Conservation (phyloP, 768 basidiomycete species). For the Hericium coralloides region DNA sequence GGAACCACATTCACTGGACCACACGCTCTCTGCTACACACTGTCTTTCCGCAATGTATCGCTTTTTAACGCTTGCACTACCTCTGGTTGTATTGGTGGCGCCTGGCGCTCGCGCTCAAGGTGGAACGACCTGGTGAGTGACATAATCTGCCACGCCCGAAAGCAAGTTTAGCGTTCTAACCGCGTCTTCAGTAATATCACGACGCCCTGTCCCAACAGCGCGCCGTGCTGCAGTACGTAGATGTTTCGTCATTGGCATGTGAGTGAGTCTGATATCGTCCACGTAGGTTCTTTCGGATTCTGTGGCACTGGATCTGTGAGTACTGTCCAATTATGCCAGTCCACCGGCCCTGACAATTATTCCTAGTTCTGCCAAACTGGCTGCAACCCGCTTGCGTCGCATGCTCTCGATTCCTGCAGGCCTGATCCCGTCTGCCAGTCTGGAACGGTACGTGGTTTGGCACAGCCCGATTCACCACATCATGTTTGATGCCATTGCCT, state of each 20-base stretch:
- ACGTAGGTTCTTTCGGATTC: constrained; percentile 43
- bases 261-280: constrained; percentile 1
- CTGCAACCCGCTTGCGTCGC: constrained; percentile 73
- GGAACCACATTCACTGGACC: neutral
- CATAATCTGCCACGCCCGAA: neutral
- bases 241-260: neutral
- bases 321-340: neutral
- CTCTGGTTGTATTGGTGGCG: neutral
- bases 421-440: constrained; percentile 67
- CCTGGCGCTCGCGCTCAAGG: neutral
- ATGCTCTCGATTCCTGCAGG: constrained; percentile 53
- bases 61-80: neutral
- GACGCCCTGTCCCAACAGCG: constrained; percentile 25
- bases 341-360: constrained; percentile 6
- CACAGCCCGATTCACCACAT: neutral
- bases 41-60: neutral
- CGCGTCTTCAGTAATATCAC: constrained; percentile 27
- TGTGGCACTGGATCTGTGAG: constrained; percentile 37
- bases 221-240: constrained; percentile 37
- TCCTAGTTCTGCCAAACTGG: constrained; percentile 73
- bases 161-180: neutral
- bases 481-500: neutral
- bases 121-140: neutral
- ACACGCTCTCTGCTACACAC: neutral
- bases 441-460: constrained; percentile 32